Conservation (phyloP, 306 rosid species). For the Prosopis cineraria region DNA sequence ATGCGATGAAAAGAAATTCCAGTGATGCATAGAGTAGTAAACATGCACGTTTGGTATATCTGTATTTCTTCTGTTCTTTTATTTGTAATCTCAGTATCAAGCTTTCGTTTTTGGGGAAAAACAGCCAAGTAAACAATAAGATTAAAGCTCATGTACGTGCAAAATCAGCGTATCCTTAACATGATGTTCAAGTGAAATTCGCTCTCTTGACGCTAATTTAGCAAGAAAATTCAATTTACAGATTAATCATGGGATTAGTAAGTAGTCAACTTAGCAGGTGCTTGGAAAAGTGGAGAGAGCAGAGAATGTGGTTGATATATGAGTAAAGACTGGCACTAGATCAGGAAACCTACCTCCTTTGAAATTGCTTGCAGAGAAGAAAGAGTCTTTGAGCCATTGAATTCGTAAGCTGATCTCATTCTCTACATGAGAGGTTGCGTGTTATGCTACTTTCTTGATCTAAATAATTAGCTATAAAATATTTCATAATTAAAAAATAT, state of each 20-base stretch:
- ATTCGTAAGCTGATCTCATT: slow-evolving; percentile 36
- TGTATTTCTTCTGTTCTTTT: background rate
- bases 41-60: slow-evolving; percentile 33
- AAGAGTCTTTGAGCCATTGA: slow-evolving; percentile 24
- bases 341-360: slow-evolving; percentile 18
- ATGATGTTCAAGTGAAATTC: background rate
- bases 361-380: slow-evolving; percentile 14
- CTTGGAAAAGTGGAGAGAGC: background rate
- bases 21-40: background rate
- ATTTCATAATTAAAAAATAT: no score
- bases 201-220: background rate
- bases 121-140: background rate
- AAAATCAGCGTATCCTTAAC: background rate
- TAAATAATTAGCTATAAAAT: slow-evolving; percentile 12
- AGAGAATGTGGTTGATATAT: slow-evolving; percentile 1
- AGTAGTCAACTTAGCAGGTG: background rate
- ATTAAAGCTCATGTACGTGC: background rate
- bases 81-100: background rate
- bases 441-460: slow-evolving; percentile 37
- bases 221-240: background rate
- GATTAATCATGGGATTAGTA: slow-evolving; percentile 6
- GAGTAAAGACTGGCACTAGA: slow-evolving; percentile 27
- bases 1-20: slow-evolving; percentile 13
- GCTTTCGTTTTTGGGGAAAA: background rate
- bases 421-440: slow-evolving; percentile 49